Conservation (phyloP, 345 rosid species). For the Eutrema heterophyllum region DNA sequence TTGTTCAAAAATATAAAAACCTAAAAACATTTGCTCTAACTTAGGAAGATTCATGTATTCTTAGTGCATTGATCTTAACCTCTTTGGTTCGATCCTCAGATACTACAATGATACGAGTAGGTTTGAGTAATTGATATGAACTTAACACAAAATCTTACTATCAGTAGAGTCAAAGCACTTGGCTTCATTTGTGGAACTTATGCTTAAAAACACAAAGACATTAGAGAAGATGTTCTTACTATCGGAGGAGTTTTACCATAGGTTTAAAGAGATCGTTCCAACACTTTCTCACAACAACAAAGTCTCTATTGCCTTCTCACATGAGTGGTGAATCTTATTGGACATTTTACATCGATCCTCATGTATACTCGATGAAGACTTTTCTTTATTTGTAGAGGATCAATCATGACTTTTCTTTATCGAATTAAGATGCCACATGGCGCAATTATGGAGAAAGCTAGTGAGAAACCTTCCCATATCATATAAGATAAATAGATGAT, state of each 20-base stretch:
- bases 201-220: conserved; percentile 3
- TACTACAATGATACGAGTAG: too few species aligned
- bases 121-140: too few species aligned
- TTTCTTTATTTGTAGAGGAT: not conserved
- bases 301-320: not conserved
- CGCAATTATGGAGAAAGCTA: not conserved
- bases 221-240: not conserved
- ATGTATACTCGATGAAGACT: not conserved
- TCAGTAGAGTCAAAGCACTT: not conserved
- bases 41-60: too few species aligned
- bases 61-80: too few species aligned
- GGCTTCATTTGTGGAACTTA: not conserved
- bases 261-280: not conserved
- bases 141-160: too few species aligned
- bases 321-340: not conserved
- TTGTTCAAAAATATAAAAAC: too few species aligned
- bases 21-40: too few species aligned
- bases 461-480: not conserved
- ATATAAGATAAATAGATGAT: not conserved
- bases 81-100: too few species aligned
- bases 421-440: not conserved
- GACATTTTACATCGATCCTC: not conserved
- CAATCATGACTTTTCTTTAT: not conserved
- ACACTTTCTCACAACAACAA: not conserved
- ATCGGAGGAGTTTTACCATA: not conserved